Evolutionary conservation across 495 filamentous ascomycete genomes (phyloP).

Genomic region (Podospora didyma): DNA sequence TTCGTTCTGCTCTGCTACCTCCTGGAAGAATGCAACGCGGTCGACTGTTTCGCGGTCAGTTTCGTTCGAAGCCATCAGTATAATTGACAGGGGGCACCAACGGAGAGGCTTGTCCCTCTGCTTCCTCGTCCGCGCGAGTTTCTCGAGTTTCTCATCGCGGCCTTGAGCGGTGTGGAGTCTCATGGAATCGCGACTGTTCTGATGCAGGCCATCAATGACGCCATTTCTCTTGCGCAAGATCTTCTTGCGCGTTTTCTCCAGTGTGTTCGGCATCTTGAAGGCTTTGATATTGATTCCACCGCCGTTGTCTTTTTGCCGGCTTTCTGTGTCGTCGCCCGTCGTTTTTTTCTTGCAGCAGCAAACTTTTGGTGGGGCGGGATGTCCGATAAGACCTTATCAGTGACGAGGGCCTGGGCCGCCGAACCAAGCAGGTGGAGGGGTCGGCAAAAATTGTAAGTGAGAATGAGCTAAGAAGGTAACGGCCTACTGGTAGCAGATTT

Average conservation of each 20-base stretch:
- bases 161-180: conserved; percentile 68
- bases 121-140: conserved; percentile 54
- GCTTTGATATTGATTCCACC: not conserved
- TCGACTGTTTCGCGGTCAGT: conserved; percentile 50
- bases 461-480: too few relatives aligned
- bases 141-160: conserved; percentile 72
- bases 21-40: conserved; percentile 67
- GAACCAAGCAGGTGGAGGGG: not conserved
- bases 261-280: conserved; percentile 64
- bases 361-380: conserved; percentile 22
- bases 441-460: too few relatives aligned
- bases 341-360: not conserved
- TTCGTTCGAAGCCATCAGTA: not conserved
- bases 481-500: too few relatives aligned
- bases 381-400: conserved; percentile 13
- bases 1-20: conserved; percentile 51
- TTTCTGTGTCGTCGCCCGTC: not conserved
- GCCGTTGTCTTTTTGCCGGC: not conserved
- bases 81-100: conserved; percentile 37
- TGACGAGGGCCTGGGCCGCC: not conserved
- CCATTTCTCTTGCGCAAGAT: conserved; percentile 74
- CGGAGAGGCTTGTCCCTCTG: conserved; percentile 67
- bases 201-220: conserved; percentile 65
- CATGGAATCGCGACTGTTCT: conserved; percentile 74
- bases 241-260: conserved; percentile 79